Percentiles rank a stretch among this genome's conserved stretches.
These are phyloP conservation scores for Salix viminalis DNA, from an alignment of 345 rosid genomes.

Conservation along the genomic window DNA sequence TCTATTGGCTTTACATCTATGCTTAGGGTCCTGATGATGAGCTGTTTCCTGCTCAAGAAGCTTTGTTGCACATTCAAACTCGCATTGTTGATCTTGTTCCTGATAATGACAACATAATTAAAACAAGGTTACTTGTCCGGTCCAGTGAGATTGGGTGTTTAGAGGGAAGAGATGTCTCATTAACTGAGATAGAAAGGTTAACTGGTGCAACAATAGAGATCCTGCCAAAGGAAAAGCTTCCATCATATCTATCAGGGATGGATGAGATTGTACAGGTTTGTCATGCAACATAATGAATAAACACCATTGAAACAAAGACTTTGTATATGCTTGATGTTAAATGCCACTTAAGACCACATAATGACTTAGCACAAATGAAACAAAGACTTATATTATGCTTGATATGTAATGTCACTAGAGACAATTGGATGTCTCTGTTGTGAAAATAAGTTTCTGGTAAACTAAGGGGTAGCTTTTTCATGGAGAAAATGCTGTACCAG, in stretches of 20 bases:
- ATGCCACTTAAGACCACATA: background rate
- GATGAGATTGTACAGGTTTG: slow-evolving; percentile 88
- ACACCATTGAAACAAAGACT: background rate
- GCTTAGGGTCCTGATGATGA: slow-evolving; percentile 89
- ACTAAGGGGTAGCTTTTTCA: background rate
- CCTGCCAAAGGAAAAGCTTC: slow-evolving; percentile 63
- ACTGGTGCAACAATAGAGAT: slow-evolving; percentile 77
- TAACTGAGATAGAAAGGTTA: slow-evolving; percentile 64
- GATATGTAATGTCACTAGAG: background rate
- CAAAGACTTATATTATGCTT: background rate
- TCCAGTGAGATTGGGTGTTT: slow-evolving; percentile 72
- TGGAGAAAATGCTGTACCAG: background rate
- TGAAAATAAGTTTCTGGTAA: background rate
- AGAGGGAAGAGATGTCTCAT: slow-evolving; percentile 79
- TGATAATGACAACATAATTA: slow-evolving; percentile 65
- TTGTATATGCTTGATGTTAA: slow-evolving; percentile 11
- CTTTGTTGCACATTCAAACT: slow-evolving; percentile 92
- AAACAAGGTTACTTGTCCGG: slow-evolving; percentile 70
- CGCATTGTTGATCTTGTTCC: slow-evolving; percentile 66
- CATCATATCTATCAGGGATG: slow-evolving; percentile 47
- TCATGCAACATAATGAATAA: slow-evolving; percentile 6
- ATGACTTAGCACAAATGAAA: background rate
- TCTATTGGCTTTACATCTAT: slow-evolving; percentile 16
- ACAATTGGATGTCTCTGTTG: background rate
- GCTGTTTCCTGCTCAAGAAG: slow-evolving; percentile 98